Base-by-base conservation (phyloP, 2,329 filamentous ascomycete species). In the Fusarium keratoplasticum region DNA sequence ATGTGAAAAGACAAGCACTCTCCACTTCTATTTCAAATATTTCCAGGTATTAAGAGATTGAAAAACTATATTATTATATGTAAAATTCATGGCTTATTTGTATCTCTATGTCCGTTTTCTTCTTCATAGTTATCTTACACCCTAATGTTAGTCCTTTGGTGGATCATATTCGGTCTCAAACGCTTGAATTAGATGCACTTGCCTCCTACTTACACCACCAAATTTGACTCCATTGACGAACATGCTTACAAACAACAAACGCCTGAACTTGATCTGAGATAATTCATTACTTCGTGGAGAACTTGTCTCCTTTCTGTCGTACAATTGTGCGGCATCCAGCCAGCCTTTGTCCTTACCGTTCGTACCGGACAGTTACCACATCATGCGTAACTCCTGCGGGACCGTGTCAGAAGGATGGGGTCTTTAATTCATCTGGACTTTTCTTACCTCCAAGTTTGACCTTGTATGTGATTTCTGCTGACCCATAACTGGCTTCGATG, bases 401-500 rank as follows among this genome's bases (percentile, higher is more conserved):
- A 66, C n/a, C 33, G 10, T n/a, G 47, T 77, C 55, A 78, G 74
- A n/a, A 25, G 14, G 29, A 50, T 7, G 47, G 25, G 40, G 59
- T 16, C 42, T 38, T 9, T 18, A 16, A 18, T 38, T 20, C 31
- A 5, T 16, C 27, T 14, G 50, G 31, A 4, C 6, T 8, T 60
- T 44, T 10, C 79, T 71, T 66, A 83, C 82, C 82, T 79, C 81
- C 82, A 42, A 84, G 81, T 66, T 83, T 82, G 10, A 82, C 79
- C 7, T 74, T 77, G 70, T 84, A 84, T 16, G 80, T 83, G 66
- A 84, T 80, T 73, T 82, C 81, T 58, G 82, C 82, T 57, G 82
- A 83, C n/a, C 78, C 81, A 67, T 83, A 84, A 33, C 73, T 79
- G 61, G 82, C 82, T 59, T 84, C 81, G 38, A 84, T 83, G 7